Percentiles rank a stretch among this genome's conserved stretches.
These are phyloP conservation scores for Tolypocladium tundrense DNA, from an alignment of 2,329 filamentous ascomycete species.

Conservation along the genomic window DNA sequence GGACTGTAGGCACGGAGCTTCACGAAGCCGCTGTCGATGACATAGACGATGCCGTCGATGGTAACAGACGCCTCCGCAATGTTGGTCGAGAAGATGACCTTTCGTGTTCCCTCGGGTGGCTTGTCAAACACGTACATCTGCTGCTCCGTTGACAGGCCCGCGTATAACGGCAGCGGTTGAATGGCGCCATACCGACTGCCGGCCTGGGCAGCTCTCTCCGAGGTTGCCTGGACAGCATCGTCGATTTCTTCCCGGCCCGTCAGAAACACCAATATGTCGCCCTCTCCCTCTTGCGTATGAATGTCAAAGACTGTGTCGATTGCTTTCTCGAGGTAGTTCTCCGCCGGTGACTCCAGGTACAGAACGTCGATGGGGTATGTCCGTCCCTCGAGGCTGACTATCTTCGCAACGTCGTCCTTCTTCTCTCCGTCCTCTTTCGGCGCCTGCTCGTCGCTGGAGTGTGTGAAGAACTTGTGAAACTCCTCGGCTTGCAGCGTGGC, in stretches of 20 bases:
- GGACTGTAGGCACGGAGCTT: slow-evolving; percentile 84
- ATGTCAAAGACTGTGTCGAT: slow-evolving; percentile 82
- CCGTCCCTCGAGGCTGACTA: slow-evolving; percentile 78
- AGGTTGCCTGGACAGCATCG: slow-evolving; percentile 64
- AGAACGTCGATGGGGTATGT: slow-evolving; percentile 83
- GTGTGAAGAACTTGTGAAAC: slow-evolving; percentile 68
- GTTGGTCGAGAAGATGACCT: slow-evolving; percentile 89
- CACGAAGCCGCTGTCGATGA: slow-evolving; percentile 83
- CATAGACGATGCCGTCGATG: slow-evolving; percentile 83
- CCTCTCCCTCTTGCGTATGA: slow-evolving; percentile 66
- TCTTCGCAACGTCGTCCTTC: slow-evolving; percentile 27
- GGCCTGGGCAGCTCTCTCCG: slow-evolving; percentile 58
- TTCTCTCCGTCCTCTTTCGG: slow-evolving; percentile 16
- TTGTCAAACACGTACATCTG: slow-evolving; percentile 94
- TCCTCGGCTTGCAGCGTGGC: slow-evolving; percentile 85
- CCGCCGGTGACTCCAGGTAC: slow-evolving; percentile 65
- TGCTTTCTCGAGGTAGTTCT: slow-evolving; percentile 79
- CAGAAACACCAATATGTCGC: slow-evolving; percentile 84
- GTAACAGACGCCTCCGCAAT: slow-evolving; percentile 95
- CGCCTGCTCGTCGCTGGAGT: slow-evolving; percentile 24
- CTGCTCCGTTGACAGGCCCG: slow-evolving; percentile 78
- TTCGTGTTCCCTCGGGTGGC: slow-evolving; percentile 69
- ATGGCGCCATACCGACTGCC: slow-evolving; percentile 19
- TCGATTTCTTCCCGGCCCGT: slow-evolving; percentile 94
- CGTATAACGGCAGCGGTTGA: slow-evolving; percentile 63